Evolutionary conservation across 352 stramenopile species (phyloP), one percentile per base, ranked within the genome.

Genomic region (Pythium myriotylum): DNA sequence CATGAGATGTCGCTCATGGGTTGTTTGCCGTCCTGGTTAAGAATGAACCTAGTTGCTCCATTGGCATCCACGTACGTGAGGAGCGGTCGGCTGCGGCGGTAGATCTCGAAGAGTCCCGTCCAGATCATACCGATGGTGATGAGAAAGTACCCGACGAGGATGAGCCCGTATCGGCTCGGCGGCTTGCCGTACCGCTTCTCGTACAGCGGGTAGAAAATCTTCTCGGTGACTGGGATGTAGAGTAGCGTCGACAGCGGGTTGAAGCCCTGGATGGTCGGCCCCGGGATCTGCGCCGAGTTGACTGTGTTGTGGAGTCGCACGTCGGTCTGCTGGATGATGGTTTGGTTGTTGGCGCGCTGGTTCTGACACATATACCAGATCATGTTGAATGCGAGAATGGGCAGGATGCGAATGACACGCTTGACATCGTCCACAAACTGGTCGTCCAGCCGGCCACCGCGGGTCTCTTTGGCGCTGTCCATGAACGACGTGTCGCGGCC

Each of bases 371-470:
- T 54, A 35, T 59, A 72, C 68, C 68, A 76, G 16, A 73, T 52
- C 20, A 73, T 54, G 45, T 57, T 73, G 61, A 86, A 85, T 0
- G 75, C 63, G 12, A 74, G 59, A 50, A 80, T 84, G 13, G 79
- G 79, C 0, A 88, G 56, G 9, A 84, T 67, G 16, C 76, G 74
- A 4, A 88, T 64, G 0, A 86, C 64, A 3, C 72, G 65, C 66
- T 81, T 79, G 63, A 85, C 73, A 12, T 66, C 79, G 5, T 81
- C 73, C 0, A 88, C 69, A 13, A 68, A 51, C 16, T 76, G 40
- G 33, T 82, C 69, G 32, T 82, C 72, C 10, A 78, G 82, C 12
- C 51, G 26, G 5, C 76, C 76, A 5, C 76, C 73, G 24, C 53
- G 17, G 16, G 58, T 76, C 45, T 52, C 40, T 57, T 81, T 83